A percentile compares a stretch with the other conserved stretches of the same genome.
Evolutionary conservation across 2,329 filamentous ascomycete genomes (phyloP).

Genomic region (Elsinoe arachidis): DNA sequence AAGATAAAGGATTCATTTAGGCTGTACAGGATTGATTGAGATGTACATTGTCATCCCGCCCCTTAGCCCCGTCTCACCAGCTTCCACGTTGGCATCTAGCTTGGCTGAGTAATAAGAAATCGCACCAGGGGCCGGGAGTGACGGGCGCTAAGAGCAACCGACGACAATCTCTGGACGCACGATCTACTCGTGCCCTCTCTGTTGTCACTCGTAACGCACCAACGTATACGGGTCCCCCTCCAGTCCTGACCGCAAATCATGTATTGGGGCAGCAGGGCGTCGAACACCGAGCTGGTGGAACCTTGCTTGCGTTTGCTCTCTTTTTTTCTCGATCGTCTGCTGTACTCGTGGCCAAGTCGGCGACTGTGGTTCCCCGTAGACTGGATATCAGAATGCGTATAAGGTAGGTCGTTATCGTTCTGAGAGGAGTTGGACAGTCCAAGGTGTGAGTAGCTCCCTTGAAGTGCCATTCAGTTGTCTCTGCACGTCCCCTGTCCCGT

Average conservation of each 20-base stretch:
- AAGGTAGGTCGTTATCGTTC: neutral
- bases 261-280: neutral
- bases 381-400: neutral
- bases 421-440: neutral
- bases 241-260: neutral
- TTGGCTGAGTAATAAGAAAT: constrained; percentile 5
- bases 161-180: neutral
- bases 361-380: constrained; percentile 5
- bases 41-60: neutral
- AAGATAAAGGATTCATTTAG: neutral
- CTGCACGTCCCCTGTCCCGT: neutral
- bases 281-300: constrained; percentile 8
- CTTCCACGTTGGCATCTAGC: constrained; percentile 1
- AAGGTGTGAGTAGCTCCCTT: neutral
- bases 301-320: neutral
- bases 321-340: neutral
- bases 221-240: neutral
- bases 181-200: neutral
- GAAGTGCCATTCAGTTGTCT: neutral
- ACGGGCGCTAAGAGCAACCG: neutral
- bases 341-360: constrained; percentile 3
- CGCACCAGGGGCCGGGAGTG: neutral
- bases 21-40: neutral
- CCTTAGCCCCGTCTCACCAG: neutral
- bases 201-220: neutral